Conservation (phyloP, 2,329 filamentous ascomycete genomes). For the Cercospora canescens region DNA sequence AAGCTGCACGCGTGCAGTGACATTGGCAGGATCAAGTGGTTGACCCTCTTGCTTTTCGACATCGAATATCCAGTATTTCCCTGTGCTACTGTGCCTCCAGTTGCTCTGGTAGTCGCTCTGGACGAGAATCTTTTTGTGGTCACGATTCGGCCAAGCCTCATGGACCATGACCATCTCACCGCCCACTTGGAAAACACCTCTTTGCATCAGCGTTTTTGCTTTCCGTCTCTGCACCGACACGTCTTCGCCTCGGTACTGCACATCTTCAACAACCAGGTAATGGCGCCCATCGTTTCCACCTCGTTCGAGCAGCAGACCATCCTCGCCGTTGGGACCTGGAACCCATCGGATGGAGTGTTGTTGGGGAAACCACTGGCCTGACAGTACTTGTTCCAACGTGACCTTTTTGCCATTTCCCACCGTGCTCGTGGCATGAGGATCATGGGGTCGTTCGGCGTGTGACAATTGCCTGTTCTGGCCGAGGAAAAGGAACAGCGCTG, state of each 20-base stretch:
- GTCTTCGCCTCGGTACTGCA: constrained; percentile 58
- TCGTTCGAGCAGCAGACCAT: constrained; percentile 80
- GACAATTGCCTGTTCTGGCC: constrained; percentile 66
- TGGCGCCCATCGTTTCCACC: constrained; percentile 62
- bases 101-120: constrained; percentile 70
- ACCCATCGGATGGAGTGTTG: constrained; percentile 75
- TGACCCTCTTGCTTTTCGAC: constrained; percentile 76
- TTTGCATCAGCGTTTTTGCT: constrained; percentile 74
- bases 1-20: constrained; percentile 70
- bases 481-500: constrained; percentile 68
- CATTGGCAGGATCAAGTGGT: constrained; percentile 71
- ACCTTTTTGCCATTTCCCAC: constrained; percentile 70
- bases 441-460: constrained; percentile 63
- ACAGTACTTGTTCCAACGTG: constrained; percentile 69
- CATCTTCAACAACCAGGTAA: constrained; percentile 84
- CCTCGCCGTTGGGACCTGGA: constrained; percentile 69
- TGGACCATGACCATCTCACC: constrained; percentile 57
- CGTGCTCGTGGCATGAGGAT: constrained; percentile 63
- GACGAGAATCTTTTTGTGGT: constrained; percentile 85
- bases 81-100: constrained; percentile 88
- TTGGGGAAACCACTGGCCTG: constrained; percentile 64
- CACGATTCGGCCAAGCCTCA: constrained; percentile 72
- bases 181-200: constrained; percentile 60
- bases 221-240: constrained; percentile 47
- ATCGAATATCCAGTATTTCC: constrained; percentile 88